A percentile compares a stretch with the other conserved stretches of the same genome.
Evolutionary conservation across 352 stramenopile species (phyloP).

Genomic region (Globisporangium cederbergense): DNA sequence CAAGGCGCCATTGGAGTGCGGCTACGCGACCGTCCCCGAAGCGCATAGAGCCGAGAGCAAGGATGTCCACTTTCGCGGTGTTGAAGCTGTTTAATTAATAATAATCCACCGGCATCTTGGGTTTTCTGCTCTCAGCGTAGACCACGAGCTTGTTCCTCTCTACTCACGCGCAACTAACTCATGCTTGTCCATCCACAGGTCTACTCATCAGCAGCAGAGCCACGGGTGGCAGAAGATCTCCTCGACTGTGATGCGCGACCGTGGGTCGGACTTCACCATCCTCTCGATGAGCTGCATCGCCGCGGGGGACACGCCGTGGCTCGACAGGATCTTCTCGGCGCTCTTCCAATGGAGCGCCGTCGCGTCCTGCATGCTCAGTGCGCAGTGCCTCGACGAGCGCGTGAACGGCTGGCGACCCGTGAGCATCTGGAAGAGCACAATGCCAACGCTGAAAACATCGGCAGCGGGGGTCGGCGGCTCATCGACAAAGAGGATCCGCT

Average conservation of each 20-base stretch:
- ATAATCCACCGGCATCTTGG: conserved; percentile 2
- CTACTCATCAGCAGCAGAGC: conserved; percentile 9
- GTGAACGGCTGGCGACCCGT: conserved; percentile 53
- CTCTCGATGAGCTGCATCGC: conserved; percentile 30
- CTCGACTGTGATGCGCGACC: conserved; percentile 32
- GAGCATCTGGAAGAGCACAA: conserved; percentile 61
- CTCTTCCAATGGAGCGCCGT: conserved; percentile 38
- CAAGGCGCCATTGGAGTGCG: conserved; percentile 16
- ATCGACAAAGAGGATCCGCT: conserved; percentile 38
- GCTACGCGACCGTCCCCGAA: conserved; percentile 16
- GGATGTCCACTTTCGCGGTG: conserved; percentile 12
- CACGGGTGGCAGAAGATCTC: conserved; percentile 28
- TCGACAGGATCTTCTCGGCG: conserved; percentile 29
- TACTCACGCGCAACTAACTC: not conserved
- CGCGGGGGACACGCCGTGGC: conserved; percentile 26
- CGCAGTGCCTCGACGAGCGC: conserved; percentile 15
- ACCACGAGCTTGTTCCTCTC: too few species aligned
- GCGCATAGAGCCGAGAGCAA: conserved; percentile 16
- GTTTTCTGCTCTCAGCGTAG: not conserved
- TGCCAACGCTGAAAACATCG: conserved; percentile 60
- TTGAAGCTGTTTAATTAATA: conserved; percentile 11
- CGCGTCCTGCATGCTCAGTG: conserved; percentile 41
- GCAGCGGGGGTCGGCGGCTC: conserved; percentile 31
- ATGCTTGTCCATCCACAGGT: not conserved
- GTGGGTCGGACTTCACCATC: conserved; percentile 39